Conservation (phyloP, 345 rosid species). For the Acer campestre region DNA sequence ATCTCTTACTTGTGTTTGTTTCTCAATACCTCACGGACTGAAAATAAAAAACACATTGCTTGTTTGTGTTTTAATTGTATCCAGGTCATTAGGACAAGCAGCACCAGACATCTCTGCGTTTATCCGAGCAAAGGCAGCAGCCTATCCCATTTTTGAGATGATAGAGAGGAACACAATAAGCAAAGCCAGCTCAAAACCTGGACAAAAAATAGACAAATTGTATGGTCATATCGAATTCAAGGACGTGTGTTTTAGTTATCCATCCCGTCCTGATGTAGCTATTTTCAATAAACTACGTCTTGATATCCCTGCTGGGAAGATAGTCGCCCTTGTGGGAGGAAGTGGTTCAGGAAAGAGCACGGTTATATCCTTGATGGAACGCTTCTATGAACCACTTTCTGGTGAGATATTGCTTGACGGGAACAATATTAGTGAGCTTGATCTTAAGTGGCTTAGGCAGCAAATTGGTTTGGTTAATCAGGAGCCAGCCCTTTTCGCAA, state of each 20-base stretch:
- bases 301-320: slow-evolving; percentile 73
- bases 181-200: slow-evolving; percentile 58
- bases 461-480: slow-evolving; percentile 93
- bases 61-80: slow-evolving; percentile 10
- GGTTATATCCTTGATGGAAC: slow-evolving; percentile 81
- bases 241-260: slow-evolving; percentile 73
- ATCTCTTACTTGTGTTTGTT: too few species aligned
- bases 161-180: slow-evolving; percentile 73
- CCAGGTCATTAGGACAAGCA: slow-evolving; percentile 90
- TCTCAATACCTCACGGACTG: neutral
- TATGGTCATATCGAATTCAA: slow-evolving; percentile 79
- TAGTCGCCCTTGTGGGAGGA: slow-evolving; percentile 94
- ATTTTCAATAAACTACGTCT: slow-evolving; percentile 66
- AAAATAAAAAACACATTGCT: neutral
- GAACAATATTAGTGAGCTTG: slow-evolving; percentile 57
- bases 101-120: slow-evolving; percentile 91
- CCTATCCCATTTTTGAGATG: slow-evolving; percentile 91
- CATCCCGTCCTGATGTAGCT: slow-evolving; percentile 77
- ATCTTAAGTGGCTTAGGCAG: slow-evolving; percentile 83
- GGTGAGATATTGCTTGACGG: slow-evolving; percentile 76
- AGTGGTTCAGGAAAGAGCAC: slow-evolving; percentile 99
- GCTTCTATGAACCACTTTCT: slow-evolving; percentile 81
- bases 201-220: slow-evolving; percentile 54
- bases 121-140: slow-evolving; percentile 80
- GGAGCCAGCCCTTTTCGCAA: slow-evolving; percentile 92